A percentile compares a stretch with the other conserved stretches of the same genome.
Conservation (phyloP, 768 basidiomycete genomes). For the Trametes cubensis region DNA sequence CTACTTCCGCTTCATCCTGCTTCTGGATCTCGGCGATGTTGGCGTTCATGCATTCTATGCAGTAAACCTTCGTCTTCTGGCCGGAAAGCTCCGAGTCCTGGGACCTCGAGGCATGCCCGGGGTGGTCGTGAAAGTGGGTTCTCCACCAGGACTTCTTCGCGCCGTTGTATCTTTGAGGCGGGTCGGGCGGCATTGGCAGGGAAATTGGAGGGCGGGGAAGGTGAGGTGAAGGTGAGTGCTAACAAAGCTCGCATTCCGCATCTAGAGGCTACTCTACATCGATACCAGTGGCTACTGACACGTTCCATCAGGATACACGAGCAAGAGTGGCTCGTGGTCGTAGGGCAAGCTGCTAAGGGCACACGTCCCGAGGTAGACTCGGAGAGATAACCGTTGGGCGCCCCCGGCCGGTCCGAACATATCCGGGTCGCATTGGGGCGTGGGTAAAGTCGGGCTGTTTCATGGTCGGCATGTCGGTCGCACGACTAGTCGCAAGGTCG, state of each 20-base stretch:
- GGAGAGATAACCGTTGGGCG: background rate
- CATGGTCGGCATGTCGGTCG: background rate
- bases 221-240: background rate
- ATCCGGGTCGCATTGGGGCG: background rate
- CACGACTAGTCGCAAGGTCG: background rate
- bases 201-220: background rate
- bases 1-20: background rate
- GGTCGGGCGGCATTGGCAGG: background rate
- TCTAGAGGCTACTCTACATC: too few relatives aligned
- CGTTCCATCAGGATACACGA: too few relatives aligned
- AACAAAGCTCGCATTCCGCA: background rate
- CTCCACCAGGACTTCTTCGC: background rate
- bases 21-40: background rate
- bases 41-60: background rate
- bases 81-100: background rate
- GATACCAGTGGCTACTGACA: too few relatives aligned
- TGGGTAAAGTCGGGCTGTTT: background rate
- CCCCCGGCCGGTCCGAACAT: background rate
- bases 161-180: background rate
- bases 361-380: background rate
- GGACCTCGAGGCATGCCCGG: background rate
- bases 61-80: background rate
- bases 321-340: too few relatives aligned
- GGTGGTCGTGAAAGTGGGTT: background rate
- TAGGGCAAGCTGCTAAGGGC: too few relatives aligned